Evolutionary conservation across 1,284 basidiomycete genomes (phyloP), one percentile per base, ranked within the genome.

Genomic region (Heimioporus punctisporus): DNA sequence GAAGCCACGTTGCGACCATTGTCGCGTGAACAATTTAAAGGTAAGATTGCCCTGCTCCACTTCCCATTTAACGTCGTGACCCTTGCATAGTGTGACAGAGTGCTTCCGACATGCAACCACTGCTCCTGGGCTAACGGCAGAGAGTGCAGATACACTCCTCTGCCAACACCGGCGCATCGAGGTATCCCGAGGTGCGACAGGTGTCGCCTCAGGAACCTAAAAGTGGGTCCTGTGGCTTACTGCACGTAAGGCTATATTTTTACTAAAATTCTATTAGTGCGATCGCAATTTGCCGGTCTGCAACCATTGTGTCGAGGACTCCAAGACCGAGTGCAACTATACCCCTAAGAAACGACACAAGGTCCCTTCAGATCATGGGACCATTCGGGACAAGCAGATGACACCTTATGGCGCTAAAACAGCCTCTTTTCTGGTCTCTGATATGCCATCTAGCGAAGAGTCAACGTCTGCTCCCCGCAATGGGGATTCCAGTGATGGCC

Each of bases 121-220:
- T 89, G 86, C 57, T 77, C 80, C n/a, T 86, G 82, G 82, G 77
- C 79, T 12, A 77, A 76, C 54, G 79, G 81, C 17, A 75, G 79
- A 58, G 83, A 86, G 57, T 89, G 86, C 70, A 82, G 78, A 67
- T 89, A 89, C 65, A 88, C 87, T 19, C 86, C 86, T 48, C 68
- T 88, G 41, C 86, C 85, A 14, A 88, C 86, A 14, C 87, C 86
- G 41, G 86, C 86, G 41, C 86, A 89, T 68, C 78, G 87, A 56
- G 86, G 87, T 25, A 87, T 89, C 58, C 86, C 87, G 39, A 76
- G 86, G 52, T 89, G 87, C 55, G 86, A 88, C 74, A 77, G 81
- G 49, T 89, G 85, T 70, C 84, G 86, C 26, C 65, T 74, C 41
- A 75, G 76, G 64, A 88, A 88, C 64, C 74, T 88, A 31, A 90